These are phyloP conservation scores for Vitis hybrid DNA, from an alignment of 177 flowering plant species.

Conservation along the genomic window DNA sequence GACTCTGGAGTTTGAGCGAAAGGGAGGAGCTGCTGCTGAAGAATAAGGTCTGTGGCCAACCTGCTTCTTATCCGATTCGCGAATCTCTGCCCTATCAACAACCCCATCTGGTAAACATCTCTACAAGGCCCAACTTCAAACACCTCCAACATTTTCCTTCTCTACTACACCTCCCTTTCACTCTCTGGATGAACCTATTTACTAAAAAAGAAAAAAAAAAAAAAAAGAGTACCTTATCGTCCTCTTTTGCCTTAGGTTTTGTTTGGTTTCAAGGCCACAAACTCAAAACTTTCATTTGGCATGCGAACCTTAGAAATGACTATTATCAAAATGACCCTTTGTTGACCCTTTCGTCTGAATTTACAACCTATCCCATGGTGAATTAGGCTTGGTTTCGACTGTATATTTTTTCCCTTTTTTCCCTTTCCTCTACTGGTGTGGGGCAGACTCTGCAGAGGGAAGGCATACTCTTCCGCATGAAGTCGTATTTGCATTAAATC, in stretches of 20 bases:
- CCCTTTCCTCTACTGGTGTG: not conserved
- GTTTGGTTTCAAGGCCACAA: too few relatives aligned
- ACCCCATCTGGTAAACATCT: slow-evolving; percentile 56
- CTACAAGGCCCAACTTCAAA: slow-evolving; percentile 79
- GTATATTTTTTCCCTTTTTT: not conserved
- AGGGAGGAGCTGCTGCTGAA: slow-evolving; percentile 68
- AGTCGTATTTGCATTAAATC: not conserved
- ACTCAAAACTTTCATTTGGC: too few relatives aligned
- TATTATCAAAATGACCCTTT: too few relatives aligned
- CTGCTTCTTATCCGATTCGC: slow-evolving; percentile 59
- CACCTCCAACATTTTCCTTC: slow-evolving; percentile 34
- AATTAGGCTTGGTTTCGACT: too few relatives aligned
- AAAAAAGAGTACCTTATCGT: too few relatives aligned
- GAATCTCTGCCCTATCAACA: slow-evolving; percentile 64
- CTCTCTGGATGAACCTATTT: not conserved
- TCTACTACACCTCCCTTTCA: slow-evolving; percentile 7
- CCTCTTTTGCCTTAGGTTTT: too few relatives aligned
- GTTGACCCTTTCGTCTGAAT: too few relatives aligned
- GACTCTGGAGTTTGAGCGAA: slow-evolving; percentile 43
- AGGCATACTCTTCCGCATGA: not conserved
- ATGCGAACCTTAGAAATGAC: too few relatives aligned
- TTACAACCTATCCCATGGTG: too few relatives aligned
- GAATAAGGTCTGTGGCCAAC: slow-evolving; percentile 54
- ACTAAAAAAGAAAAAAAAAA: too few relatives aligned
- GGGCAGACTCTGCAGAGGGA: not conserved